Evolutionary conservation across 1,284 basidiomycete species (phyloP), one percentile per base, ranked within the genome.

Genomic region (Takashimella koratensis): DNA sequence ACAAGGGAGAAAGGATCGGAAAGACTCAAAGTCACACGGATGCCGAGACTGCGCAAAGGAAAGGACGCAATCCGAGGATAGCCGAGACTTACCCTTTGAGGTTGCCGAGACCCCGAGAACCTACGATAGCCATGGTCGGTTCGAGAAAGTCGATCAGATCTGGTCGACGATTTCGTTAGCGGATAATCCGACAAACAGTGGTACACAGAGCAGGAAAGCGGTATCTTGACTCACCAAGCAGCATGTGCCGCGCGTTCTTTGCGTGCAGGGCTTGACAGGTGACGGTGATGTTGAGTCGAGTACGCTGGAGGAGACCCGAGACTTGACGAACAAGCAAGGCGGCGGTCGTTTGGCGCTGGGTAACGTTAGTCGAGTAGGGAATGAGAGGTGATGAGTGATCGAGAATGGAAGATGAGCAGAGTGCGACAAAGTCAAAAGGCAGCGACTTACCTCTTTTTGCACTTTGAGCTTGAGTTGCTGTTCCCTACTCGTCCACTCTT

Each of bases 181-280:
- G 23, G 30, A 51, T 43, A 60, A 48, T 43, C 5, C 11, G 13
- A 23, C 16, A 26, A 13, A 39, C 11, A 21, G n/a, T n/a, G 42
- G 21, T 8, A 20, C 6, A 20, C 42, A 20, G 8, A 43, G 42
- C 42, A n/a, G n/a, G n/a, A n/a, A n/a, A n/a, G n/a, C n/a, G n/a
- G n/a, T n/a, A n/a, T n/a, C n/a, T n/a, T 43, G 26, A 69, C 80
- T 54, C 49, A 86, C 86, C 86, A 23, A 98, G 79, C 11, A 98
- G 78, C 88, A 98, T 96, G 72, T 96, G 91, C 23, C 92, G 79
- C 5, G 88, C 82, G 69, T 96, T 95, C 79, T 94, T 96, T 22
- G 91, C 90, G 66, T 98, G 94, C 82, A 95, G 87, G 20, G 94
- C 92, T 76, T 98, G 93, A 73, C 94, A 97, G 1, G 84, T 82